Evolutionary conservation across 2,329 filamentous ascomycete genomes (phyloP).

Genomic region (Fusarium udum): DNA sequence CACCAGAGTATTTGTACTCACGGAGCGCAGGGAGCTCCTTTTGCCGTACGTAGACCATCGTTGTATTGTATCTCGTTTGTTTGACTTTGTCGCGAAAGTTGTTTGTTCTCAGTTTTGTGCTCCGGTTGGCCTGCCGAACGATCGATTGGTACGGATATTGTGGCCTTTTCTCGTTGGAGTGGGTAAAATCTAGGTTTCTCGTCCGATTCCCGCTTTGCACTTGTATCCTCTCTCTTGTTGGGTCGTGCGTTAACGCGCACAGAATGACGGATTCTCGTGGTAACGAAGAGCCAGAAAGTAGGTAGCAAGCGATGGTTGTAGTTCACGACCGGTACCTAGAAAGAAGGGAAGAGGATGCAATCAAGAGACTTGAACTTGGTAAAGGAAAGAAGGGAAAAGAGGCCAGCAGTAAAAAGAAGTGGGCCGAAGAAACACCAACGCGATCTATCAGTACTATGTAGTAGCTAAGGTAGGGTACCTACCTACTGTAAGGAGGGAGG

Average conservation of each 20-base stretch:
- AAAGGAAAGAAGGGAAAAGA: conserved; percentile 27
- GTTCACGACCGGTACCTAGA: background rate
- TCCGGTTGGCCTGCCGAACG: conserved; percentile 7
- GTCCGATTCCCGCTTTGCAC: conserved; percentile 18
- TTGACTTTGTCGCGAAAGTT: background rate
- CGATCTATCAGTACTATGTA: background rate
- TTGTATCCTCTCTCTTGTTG: conserved; percentile 6
- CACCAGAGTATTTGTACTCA: conserved; percentile 93
- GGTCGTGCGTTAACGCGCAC: background rate
- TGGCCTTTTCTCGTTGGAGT: conserved; percentile 31
- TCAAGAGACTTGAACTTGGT: conserved; percentile 8
- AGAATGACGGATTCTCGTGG: background rate
- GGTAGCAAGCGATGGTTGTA: background rate
- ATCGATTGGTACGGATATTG: conserved; percentile 13
- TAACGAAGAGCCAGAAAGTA: background rate
- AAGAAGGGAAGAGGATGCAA: background rate
- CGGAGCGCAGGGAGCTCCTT: conserved; percentile 87
- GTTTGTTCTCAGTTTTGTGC: background rate
- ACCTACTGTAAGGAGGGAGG: background rate
- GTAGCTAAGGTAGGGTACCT: background rate
- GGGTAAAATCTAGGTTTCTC: conserved; percentile 25
- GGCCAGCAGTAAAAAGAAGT: conserved; percentile 34
- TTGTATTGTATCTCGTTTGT: conserved; percentile 38
- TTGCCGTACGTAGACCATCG: conserved; percentile 95
- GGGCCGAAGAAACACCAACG: conserved; percentile 17